Percentiles rank a stretch among this genome's conserved stretches.
These are phyloP conservation scores for Sechiopsis laciniata DNA, from an alignment of 306 rosid genomes.

Conservation along the genomic window DNA sequence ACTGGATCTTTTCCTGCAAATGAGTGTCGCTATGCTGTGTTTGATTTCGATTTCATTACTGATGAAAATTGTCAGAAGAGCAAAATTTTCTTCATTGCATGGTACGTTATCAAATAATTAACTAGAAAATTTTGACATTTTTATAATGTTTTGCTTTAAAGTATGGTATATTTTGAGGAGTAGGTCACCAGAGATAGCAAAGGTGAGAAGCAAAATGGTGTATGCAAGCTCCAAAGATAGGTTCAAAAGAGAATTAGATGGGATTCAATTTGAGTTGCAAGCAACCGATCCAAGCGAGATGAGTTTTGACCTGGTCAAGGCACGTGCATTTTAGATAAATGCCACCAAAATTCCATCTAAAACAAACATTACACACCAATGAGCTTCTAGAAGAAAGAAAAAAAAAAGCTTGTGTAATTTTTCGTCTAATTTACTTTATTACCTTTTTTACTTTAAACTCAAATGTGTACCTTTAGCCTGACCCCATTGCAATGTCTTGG, in stretches of 20 bases:
- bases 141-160: too few relatives aligned
- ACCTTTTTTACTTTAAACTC: neutral
- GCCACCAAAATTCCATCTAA: neutral
- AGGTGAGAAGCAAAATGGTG: conserved; percentile 18
- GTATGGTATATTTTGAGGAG: neutral
- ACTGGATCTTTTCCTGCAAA: conserved; percentile 34
- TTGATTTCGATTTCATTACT: conserved; percentile 48
- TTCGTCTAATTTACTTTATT: neutral
- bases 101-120: conserved; percentile 15
- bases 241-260: conserved; percentile 18
- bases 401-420: neutral
- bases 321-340: conserved; percentile 9
- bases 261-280: conserved; percentile 14
- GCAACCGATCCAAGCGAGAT: conserved; percentile 12
- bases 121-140: too few relatives aligned
- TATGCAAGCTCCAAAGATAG: conserved; percentile 20
- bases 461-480: neutral
- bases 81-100: conserved; percentile 57
- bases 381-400: neutral
- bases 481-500: neutral
- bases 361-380: neutral
- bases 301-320: conserved; percentile 17
- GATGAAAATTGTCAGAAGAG: conserved; percentile 45
- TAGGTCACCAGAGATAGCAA: conserved; percentile 3
- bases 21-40: conserved; percentile 56